Evolutionary conservation across 2,329 filamentous ascomycete species (phyloP), one percentile per base, ranked within the genome.

Genomic region (Cladophialophora yegresii): DNA sequence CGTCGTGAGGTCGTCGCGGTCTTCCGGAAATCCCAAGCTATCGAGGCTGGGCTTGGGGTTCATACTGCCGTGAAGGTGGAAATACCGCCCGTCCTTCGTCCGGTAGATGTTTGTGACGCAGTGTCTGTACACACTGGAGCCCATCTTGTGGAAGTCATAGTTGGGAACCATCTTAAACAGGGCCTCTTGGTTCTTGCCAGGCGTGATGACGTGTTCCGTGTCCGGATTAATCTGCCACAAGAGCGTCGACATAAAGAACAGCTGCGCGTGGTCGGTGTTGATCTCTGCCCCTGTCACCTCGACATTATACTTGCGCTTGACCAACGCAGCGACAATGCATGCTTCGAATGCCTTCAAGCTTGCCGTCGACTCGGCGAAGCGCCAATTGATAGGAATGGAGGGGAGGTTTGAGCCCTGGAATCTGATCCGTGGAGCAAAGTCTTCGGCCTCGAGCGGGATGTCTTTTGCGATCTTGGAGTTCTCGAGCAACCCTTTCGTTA

Each of bases 121-220:
- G 2, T 26, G 16, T 13, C 63, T 57, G 54, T 65, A 65, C 62
- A 6, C 83, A 84, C 9, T 88, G 85, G 67, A 77, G 86, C 36
- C 79, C 81, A 1, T 82, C 86, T 20, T 87, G 88, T 76, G 87
- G 87, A 20, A 87, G 84, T 49, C 80, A 86, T 49, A 89, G 84
- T 70, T 86, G 86, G 0, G 87, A 88, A 67, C 62, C 43, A 64
- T 26, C 43, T 58, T 61, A 47, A 68, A 36, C 59, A 68, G 51
- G 33, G 63, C 64, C 32, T 64, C 51, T 22, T 51, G 26, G n/a
- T 61, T 59, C 7, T 65, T 67, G 32, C 70, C 69, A 62, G 75
- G 4, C 20, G 36, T 45, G 28, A 63, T 62, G 26, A 54, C 30
- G 22, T 62, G 66, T 16, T 74, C 72, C 26, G 75, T 73, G 67